phyloP scores from a whole-genome alignment of 441 rosid genomes.

The Corymbia citriodora region DNA sequence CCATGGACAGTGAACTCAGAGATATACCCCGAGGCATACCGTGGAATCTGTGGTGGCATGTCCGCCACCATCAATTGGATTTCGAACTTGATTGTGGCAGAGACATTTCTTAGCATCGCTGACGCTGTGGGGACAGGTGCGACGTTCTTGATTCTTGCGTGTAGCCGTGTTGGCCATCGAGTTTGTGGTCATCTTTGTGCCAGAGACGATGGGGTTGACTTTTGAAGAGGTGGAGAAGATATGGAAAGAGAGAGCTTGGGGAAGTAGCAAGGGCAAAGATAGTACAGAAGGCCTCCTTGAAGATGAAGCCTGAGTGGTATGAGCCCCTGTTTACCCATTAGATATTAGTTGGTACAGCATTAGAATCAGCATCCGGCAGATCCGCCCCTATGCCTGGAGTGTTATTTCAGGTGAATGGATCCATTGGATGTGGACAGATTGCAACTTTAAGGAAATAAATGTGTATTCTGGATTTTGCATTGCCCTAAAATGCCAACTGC shows the following conservation, averaged over 20 bases:
- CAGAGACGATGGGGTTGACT: slow-evolving; percentile 80
- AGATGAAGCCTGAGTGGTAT: slow-evolving; percentile 13
- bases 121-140: slow-evolving; percentile 48
- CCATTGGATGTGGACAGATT: not conserved
- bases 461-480: not conserved
- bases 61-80: slow-evolving; percentile 90
- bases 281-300: slow-evolving; percentile 47
- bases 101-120: slow-evolving; percentile 53
- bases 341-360: not conserved
- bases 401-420: not conserved
- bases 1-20: slow-evolving; percentile 94
- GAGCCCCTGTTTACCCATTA: not conserved
- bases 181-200: slow-evolving; percentile 55
- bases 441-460: not conserved
- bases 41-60: slow-evolving; percentile 92
- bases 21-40: slow-evolving; percentile 73
- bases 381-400: not conserved
- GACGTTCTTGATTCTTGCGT: slow-evolving; percentile 71
- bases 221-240: slow-evolving; percentile 74
- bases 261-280: slow-evolving; percentile 17
- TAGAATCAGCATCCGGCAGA: not conserved
- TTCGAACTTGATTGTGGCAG: slow-evolving; percentile 69
- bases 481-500: not conserved
- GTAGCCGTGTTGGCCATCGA: slow-evolving; percentile 45
- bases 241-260: slow-evolving; percentile 82